Evolutionary conservation across 1,139 yeast species (phyloP).

Genomic region (Candida sanyaensis): DNA sequence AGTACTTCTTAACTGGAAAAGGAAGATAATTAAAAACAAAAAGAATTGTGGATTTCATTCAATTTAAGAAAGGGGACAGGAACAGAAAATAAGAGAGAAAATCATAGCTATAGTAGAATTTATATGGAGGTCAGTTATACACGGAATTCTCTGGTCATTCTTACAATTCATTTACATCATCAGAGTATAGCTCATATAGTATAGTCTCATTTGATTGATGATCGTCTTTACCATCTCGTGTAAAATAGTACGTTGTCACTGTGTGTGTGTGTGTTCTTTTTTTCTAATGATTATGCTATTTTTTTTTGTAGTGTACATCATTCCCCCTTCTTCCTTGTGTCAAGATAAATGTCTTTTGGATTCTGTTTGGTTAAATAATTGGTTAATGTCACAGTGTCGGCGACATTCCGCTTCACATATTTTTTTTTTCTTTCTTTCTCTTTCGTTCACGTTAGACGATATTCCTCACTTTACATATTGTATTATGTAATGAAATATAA

Average conservation of each 20-base stretch:
- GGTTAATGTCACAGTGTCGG: neutral
- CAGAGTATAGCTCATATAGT: no score
- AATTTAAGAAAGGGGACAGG: conserved; percentile 1
- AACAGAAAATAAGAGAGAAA: neutral
- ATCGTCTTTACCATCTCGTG: no score
- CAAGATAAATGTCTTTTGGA: neutral
- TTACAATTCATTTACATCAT: no score
- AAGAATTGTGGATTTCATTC: neutral
- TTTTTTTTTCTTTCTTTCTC: neutral
- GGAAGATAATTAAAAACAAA: neutral
- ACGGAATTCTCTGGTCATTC: neutral
- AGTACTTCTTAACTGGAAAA: no score
- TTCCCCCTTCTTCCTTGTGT: conserved; percentile 1
- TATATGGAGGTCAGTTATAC: no score
- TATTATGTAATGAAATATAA: neutral
- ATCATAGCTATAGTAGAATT: no score
- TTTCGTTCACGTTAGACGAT: neutral
- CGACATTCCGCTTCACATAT: neutral
- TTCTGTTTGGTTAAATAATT: no score
- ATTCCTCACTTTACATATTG: neutral
- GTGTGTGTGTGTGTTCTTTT: neutral
- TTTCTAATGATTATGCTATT: neutral
- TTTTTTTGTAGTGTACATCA: neutral
- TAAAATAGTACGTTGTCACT: no score
- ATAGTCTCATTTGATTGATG: no score